Base-by-base conservation (phyloP, 2,329 filamentous ascomycete species). In the Alternaria sp. region DNA sequence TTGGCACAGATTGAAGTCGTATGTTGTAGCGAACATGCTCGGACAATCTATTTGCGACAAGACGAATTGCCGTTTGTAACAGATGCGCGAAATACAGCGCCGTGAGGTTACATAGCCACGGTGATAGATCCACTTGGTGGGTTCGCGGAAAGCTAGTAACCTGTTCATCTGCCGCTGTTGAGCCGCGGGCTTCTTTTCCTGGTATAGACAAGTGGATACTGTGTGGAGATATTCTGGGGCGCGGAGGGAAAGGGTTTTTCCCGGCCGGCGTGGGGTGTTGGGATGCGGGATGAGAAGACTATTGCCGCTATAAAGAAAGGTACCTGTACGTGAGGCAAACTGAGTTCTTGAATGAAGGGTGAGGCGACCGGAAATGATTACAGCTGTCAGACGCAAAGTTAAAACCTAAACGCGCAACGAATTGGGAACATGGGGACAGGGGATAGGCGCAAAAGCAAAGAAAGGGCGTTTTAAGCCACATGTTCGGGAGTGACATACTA, bases 161-260 rank as follows among this genome's bases (percentile, higher is more conserved):
- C 46, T 54, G 42, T 38, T 38, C 52, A 55, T 54, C 54, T 63
- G 59, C 61, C 51, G 56, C 60, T 65, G 64, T 69, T 69, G 63
- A 65, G 55, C 67, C 52, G 62, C 54, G 48, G 39, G 36, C 54
- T 51, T 58, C 67, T 53, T 51, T 54, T 62, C 34, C 20, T 51
- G 65, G 67, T 58, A 52, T 62, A 62, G 59, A 58, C 47, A 53
- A 47, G 66, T 70, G 68, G 68, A 65, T 60, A 61, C 61, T 41
- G 57, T 54, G 63, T 66, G 68, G 58, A 59, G 54, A 59, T 42
- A 41, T 43, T 57, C 59, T 54, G 47, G 42, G 59, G 62, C 55
- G 48, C 47, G 56, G 59, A 61, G 58, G 53, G 48, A 53, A 55
- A 62, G 57, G 59, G 34, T 42, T 54, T 55, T 49, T 16, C 54